A percentile compares a stretch with the other conserved stretches of the same genome.
These are phyloP conservation scores for Capsella bursapastoris DNA, from an alignment of 345 rosid species.

Conservation along the genomic window DNA sequence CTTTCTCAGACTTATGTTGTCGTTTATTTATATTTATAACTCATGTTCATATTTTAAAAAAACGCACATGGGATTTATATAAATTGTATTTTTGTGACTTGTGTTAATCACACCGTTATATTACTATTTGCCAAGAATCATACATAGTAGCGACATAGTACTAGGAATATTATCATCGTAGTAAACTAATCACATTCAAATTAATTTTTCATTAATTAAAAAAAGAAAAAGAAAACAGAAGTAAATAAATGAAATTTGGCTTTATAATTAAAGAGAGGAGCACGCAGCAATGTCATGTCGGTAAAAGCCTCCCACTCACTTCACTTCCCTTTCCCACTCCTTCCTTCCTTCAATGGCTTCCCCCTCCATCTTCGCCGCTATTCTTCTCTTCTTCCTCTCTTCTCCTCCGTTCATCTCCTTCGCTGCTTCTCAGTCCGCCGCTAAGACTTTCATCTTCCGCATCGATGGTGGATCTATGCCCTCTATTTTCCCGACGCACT, in stretches of 20 bases:
- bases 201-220: neutral
- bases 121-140: slow-evolving; percentile 12
- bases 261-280: slow-evolving; percentile 25
- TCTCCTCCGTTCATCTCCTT: slow-evolving; percentile 23
- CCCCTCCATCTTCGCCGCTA: slow-evolving; percentile 44
- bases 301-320: slow-evolving; percentile 42
- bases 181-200: neutral
- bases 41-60: neutral
- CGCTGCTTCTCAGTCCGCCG: slow-evolving; percentile 20
- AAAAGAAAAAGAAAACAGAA: neutral
- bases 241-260: neutral
- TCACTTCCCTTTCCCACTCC: slow-evolving; percentile 34
- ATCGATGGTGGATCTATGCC: slow-evolving; percentile 76
- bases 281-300: slow-evolving; percentile 40
- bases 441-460: slow-evolving; percentile 72
- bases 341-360: slow-evolving; percentile 23
- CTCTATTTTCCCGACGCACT: slow-evolving; percentile 78
- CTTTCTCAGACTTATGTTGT: neutral
- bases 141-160: slow-evolving; percentile 15
- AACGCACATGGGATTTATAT: neutral
- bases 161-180: slow-evolving; percentile 23
- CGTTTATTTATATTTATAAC: neutral
- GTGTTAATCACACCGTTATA: neutral
- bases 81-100: neutral
- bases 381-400: slow-evolving; percentile 35